phyloP scores from a whole-genome alignment of 1,139 yeast species.

The Lodderomyces jiufengensis region DNA sequence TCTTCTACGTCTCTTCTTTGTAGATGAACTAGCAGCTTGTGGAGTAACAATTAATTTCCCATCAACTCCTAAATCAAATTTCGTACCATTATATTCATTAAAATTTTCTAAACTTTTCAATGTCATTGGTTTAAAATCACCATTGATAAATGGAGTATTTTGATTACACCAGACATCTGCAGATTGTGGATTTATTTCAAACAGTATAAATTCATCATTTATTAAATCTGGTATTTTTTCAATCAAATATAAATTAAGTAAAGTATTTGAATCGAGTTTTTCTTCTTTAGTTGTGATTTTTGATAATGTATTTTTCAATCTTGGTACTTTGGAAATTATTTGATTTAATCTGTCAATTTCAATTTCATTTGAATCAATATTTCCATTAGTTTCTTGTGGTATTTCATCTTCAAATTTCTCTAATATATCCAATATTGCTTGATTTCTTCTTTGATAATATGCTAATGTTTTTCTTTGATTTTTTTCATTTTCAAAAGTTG shows the following conservation, averaged over 20 bases:
- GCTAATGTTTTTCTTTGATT: conserved; percentile 34
- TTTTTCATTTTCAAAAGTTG: conserved; percentile 25
- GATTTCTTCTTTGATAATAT: conserved; percentile 36
- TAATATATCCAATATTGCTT: conserved; percentile 33
- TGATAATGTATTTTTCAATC: conserved; percentile 15
- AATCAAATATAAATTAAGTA: conserved; percentile 18
- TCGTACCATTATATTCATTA: conserved; percentile 14
- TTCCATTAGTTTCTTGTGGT: background rate
- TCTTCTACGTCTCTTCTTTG: conserved; percentile 11
- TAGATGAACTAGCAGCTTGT: conserved; percentile 6
- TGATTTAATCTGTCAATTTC: conserved; percentile 20
- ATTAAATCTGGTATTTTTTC: conserved; percentile 38
- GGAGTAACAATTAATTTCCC: conserved; percentile 8
- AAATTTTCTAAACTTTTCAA: conserved; percentile 14
- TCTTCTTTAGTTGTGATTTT: conserved; percentile 13
- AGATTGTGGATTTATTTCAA: conserved; percentile 40
- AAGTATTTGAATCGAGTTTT: conserved; percentile 7
- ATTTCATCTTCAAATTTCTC: conserved; percentile 18
- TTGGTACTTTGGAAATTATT: conserved; percentile 22
- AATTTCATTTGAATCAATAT: conserved; percentile 5
- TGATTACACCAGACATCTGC: conserved; percentile 39
- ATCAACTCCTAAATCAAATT: conserved; percentile 12
- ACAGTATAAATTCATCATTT: conserved; percentile 34
- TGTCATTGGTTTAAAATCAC: conserved; percentile 34
- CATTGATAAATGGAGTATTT: conserved; percentile 33